Evolutionary conservation across 495 filamentous ascomycete genomes (phyloP).

Genomic region (Hypoxylon rickii): DNA sequence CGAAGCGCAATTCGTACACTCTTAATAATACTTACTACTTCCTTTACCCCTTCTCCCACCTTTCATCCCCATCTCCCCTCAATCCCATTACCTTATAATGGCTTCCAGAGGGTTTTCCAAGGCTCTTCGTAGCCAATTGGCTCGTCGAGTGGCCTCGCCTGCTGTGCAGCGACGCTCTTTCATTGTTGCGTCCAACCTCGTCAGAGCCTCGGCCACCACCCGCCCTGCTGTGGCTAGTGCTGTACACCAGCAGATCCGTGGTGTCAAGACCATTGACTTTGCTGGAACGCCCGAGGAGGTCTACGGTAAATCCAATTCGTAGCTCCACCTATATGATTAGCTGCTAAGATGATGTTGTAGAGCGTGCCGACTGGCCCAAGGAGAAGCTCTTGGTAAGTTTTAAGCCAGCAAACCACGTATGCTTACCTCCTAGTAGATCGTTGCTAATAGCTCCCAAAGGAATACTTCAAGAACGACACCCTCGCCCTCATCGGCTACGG

Average conservation of each 20-base stretch:
- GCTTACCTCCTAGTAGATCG: background rate
- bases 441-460: slow-evolving; percentile 54
- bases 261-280: slow-evolving; percentile 91
- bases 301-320: slow-evolving; percentile 64
- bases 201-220: slow-evolving; percentile 57
- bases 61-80: slow-evolving; percentile 42
- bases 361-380: slow-evolving; percentile 96
- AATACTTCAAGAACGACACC: slow-evolving; percentile 99
- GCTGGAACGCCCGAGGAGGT: slow-evolving; percentile 90
- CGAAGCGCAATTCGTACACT: background rate
- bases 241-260: slow-evolving; percentile 68
- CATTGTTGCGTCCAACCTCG: slow-evolving; percentile 66
- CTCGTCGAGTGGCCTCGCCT: slow-evolving; percentile 71
- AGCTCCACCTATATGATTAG: background rate
- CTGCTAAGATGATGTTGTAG: slow-evolving; percentile 49
- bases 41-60: slow-evolving; percentile 22
- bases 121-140: slow-evolving; percentile 75
- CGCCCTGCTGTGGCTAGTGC: slow-evolving; percentile 54
- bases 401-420: background rate
- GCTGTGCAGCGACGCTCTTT: slow-evolving; percentile 72
- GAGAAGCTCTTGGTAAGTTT: slow-evolving; percentile 89
- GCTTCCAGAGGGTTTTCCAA: slow-evolving; percentile 81
- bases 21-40: slow-evolving; percentile 23
- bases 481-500: slow-evolving; percentile 99
- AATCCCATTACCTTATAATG: slow-evolving; percentile 62